phyloP scores from a whole-genome alignment of 257 asterid genomes.

The Gentiana macrophylla region DNA sequence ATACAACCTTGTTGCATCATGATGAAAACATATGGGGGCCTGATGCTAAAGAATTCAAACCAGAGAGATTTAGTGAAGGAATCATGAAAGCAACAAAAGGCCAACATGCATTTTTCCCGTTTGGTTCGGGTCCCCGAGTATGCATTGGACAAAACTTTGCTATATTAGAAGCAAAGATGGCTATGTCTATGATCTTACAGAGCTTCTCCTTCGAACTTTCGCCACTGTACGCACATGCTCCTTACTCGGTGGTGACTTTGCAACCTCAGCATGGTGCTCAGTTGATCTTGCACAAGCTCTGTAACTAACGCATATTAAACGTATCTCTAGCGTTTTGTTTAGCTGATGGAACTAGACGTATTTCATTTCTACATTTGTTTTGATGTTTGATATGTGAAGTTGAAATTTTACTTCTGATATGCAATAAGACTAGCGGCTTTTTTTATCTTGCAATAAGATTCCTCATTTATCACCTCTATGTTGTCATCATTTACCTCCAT shows the following conservation, averaged over 20 bases:
- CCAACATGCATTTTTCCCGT: slow-evolving; percentile 11
- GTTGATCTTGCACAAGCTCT: slow-evolving; percentile 10
- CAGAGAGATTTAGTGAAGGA: slow-evolving; percentile 13
- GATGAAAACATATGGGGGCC: slow-evolving; percentile 2
- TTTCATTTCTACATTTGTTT: no score
- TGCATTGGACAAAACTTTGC: slow-evolving; percentile 24
- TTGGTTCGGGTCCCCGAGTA: slow-evolving; percentile 23
- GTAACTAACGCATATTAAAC: not conserved
- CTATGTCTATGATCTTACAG: slow-evolving; percentile 14
- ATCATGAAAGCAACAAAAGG: not conserved
- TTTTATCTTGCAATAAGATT: no score
- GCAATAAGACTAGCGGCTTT: no score
- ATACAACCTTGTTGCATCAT: not conserved
- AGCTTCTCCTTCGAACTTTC: slow-evolving; percentile 18
- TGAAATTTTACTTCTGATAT: no score
- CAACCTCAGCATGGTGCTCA: slow-evolving; percentile 21
- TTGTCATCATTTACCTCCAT: no score
- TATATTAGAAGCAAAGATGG: slow-evolving; percentile 20
- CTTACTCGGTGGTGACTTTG: slow-evolving; percentile 3
- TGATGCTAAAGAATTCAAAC: slow-evolving; percentile 9
- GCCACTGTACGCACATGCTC: slow-evolving; percentile 21
- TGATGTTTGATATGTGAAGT: no score
- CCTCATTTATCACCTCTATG: no score
- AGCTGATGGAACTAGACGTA: no score
- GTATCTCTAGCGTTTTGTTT: no score